A percentile compares a stretch with the other conserved stretches of the same genome.
Conservation (phyloP, 1,284 basidiomycete genomes). For the Sanghuangporus weigelae region DNA sequence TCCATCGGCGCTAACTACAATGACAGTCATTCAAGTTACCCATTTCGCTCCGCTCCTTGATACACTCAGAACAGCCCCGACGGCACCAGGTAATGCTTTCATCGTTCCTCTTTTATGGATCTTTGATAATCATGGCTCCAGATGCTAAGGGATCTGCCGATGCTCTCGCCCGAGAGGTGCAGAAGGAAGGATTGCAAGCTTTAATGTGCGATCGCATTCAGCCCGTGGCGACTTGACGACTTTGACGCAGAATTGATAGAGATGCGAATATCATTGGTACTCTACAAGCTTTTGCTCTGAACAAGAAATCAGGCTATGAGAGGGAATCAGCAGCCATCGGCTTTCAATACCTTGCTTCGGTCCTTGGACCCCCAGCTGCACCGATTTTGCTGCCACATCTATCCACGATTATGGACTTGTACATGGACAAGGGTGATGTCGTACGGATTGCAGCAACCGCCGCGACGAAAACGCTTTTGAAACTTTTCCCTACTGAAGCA, state of each 20-base stretch:
- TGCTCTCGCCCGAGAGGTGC: slow-evolving; percentile 65
- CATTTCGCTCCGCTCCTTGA: slow-evolving; percentile 54
- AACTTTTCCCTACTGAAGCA: slow-evolving; percentile 82
- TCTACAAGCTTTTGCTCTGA: slow-evolving; percentile 69
- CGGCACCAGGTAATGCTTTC: slow-evolving; percentile 55
- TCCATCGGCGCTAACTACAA: slow-evolving; percentile 22
- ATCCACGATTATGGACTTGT: slow-evolving; percentile 76
- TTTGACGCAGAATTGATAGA: slow-evolving; percentile 32
- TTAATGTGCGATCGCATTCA: slow-evolving; percentile 46
- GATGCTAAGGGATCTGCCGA: slow-evolving; percentile 80
- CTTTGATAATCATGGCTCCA: slow-evolving; percentile 25
- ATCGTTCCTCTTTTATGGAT: not conserved
- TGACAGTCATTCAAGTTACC: slow-evolving; percentile 37
- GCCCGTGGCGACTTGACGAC: not conserved
- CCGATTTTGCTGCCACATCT: slow-evolving; percentile 83
- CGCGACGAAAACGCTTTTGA: slow-evolving; percentile 84
- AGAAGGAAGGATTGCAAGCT: slow-evolving; percentile 55
- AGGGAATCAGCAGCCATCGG: slow-evolving; percentile 89
- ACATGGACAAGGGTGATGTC: slow-evolving; percentile 94
- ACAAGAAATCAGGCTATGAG: slow-evolving; percentile 90
- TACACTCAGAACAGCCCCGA: slow-evolving; percentile 62
- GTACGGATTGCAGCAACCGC: slow-evolving; percentile 78
- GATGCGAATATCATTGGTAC: slow-evolving; percentile 59
- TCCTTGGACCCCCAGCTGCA: slow-evolving; percentile 71
- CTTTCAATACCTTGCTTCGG: slow-evolving; percentile 71